phyloP scores from a whole-genome alignment of 179 eudicot genomes.

The Carnegiea gigantea region DNA sequence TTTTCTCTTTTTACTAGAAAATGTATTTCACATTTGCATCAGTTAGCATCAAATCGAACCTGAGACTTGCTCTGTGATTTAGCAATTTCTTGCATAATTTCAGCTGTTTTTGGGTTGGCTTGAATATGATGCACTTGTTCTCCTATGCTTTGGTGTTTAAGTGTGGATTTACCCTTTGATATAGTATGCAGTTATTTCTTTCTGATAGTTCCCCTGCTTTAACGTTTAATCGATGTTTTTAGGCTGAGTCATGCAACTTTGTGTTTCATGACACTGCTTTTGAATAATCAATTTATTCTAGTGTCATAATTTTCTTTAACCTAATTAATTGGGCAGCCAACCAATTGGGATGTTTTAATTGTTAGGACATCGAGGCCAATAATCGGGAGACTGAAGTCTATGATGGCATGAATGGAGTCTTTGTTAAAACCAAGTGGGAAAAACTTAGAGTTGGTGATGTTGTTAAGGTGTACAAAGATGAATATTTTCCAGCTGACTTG shows the following conservation, averaged over 20 bases:
- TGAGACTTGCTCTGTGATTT: not conserved
- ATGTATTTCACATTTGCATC: not conserved
- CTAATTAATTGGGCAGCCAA: not conserved
- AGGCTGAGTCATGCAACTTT: not conserved
- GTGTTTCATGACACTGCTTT: not conserved
- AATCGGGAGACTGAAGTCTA: conserved; percentile 27
- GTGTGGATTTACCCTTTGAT: not conserved
- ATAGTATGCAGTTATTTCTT: no score
- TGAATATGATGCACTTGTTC: not conserved
- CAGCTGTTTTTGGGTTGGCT: not conserved
- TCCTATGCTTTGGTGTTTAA: not conserved
- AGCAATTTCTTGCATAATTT: no score
- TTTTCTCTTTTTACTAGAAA: not conserved
- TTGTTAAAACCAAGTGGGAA: conserved; percentile 34
- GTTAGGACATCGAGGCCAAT: conserved; percentile 40
- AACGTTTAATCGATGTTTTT: no score
- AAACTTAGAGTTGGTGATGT: conserved; percentile 37
- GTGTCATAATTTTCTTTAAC: not conserved
- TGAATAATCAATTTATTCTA: not conserved
- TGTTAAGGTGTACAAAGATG: conserved; percentile 37
- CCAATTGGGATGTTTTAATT: not conserved
- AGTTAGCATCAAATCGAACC: not conserved
- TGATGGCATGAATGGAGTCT: conserved; percentile 23
- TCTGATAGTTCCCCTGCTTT: no score
- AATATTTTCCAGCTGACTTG: conserved; percentile 44